Percentiles rank a stretch among this genome's conserved stretches.
Conservation (phyloP, 805 yeast genomes). For the Aciculoconidium aculeatum region DNA sequence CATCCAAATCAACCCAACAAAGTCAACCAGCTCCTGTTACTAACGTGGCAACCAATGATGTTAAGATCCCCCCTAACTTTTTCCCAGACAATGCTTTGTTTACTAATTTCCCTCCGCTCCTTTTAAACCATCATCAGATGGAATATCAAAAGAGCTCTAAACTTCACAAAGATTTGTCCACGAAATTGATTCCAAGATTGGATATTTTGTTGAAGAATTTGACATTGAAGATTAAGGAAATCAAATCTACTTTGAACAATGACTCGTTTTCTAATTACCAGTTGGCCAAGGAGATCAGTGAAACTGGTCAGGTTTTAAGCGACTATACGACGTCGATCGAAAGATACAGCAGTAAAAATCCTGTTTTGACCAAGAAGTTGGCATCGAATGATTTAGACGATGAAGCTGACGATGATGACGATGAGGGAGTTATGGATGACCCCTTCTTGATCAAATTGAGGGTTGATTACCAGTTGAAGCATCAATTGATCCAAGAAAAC, state of each 20-base stretch:
- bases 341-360: conserved; percentile 32
- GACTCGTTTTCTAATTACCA: conserved; percentile 36
- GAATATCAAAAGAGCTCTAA: conserved; percentile 21
- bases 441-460: conserved; percentile 36
- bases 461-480: conserved; percentile 36
- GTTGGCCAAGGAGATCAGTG: conserved; percentile 41
- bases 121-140: conserved; percentile 31
- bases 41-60: conserved; percentile 11
- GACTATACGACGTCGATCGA: conserved; percentile 28
- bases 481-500: conserved; percentile 36
- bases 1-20: conserved; percentile 1
- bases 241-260: conserved; percentile 33
- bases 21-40: conserved; percentile 1
- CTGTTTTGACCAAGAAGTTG: conserved; percentile 17
- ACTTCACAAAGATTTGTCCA: conserved; percentile 25
- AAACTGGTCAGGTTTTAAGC: conserved; percentile 51
- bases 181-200: conserved; percentile 31
- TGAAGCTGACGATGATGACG: conserved; percentile 18
- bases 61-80: conserved; percentile 16
- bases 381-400: conserved; percentile 15
- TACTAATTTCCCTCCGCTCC: conserved; percentile 24
- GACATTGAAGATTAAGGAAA: conserved; percentile 35
- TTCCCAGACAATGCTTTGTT: conserved; percentile 22
- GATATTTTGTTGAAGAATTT: conserved; percentile 32
- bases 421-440: conserved; percentile 27